phyloP scores from a whole-genome alignment of 495 filamentous ascomycete species.

The Thozetella sp. region DNA sequence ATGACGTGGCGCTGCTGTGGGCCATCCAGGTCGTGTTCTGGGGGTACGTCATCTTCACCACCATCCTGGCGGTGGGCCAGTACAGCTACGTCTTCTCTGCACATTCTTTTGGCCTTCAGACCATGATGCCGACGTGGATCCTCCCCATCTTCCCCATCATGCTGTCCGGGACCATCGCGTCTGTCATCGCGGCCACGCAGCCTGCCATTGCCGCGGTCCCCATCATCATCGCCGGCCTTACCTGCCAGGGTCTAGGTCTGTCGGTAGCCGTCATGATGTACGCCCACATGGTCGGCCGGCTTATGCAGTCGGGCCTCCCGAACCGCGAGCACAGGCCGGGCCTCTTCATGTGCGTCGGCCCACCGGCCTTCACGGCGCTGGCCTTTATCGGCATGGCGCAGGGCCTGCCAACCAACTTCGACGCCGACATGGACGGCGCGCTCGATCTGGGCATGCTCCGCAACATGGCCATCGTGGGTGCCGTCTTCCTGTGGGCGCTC shows the following conservation, averaged over 20 bases:
- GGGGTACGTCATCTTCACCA: slow-evolving; percentile 47
- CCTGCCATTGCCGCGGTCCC: slow-evolving; percentile 34
- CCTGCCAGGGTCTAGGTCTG: slow-evolving; percentile 56
- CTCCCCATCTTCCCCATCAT: slow-evolving; percentile 60
- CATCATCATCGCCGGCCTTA: slow-evolving; percentile 51
- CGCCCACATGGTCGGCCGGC: slow-evolving; percentile 59
- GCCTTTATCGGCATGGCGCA: slow-evolving; percentile 27
- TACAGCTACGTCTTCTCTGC: slow-evolving; percentile 52
- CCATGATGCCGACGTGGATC: slow-evolving; percentile 60
- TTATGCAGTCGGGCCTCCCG: slow-evolving; percentile 63
- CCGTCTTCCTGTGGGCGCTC: slow-evolving; percentile 73
- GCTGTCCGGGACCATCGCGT: slow-evolving; percentile 53
- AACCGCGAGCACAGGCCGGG: slow-evolving; percentile 51
- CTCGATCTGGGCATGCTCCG: slow-evolving; percentile 31
- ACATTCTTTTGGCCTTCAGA: slow-evolving; percentile 32
- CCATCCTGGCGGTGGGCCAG: slow-evolving; percentile 48
- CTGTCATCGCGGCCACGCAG: slow-evolving; percentile 42
- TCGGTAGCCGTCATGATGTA: slow-evolving; percentile 55
- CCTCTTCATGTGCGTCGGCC: slow-evolving; percentile 74
- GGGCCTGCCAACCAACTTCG: slow-evolving; percentile 31
- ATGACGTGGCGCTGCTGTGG: slow-evolving; percentile 31
- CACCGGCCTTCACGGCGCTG: slow-evolving; percentile 61
- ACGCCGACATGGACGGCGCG: slow-evolving; percentile 27
- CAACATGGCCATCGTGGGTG: slow-evolving; percentile 53
- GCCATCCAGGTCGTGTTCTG: slow-evolving; percentile 52